Conservation (phyloP, 768 basidiomycete species). For the Boletus barrowsii region DNA sequence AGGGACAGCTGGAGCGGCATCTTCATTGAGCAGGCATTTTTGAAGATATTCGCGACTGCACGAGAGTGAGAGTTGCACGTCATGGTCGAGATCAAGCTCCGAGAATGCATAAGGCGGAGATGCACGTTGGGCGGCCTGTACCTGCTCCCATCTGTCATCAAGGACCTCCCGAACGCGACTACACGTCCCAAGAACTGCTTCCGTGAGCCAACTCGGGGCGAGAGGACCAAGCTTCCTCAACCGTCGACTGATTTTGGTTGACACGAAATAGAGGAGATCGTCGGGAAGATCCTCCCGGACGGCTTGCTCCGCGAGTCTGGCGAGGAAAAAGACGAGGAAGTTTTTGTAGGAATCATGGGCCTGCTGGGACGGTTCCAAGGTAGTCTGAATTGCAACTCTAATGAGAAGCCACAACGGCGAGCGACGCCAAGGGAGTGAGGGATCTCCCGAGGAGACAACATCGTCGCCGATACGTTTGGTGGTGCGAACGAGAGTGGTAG, state of each 20-base stretch:
- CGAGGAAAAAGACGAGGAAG: slow-evolving; percentile 45
- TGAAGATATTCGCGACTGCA: slow-evolving; percentile 29
- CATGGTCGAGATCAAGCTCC: slow-evolving; percentile 25
- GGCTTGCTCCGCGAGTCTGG: slow-evolving; percentile 23
- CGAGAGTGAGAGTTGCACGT: slow-evolving; percentile 33
- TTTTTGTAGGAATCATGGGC: slow-evolving; percentile 38
- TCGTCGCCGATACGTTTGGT: slow-evolving; percentile 34
- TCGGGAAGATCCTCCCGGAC: slow-evolving; percentile 8
- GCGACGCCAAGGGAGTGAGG: slow-evolving; percentile 32
- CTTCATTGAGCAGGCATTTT: slow-evolving; percentile 6
- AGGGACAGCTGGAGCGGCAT: background rate
- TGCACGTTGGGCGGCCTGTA: slow-evolving; percentile 23
- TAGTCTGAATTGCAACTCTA: slow-evolving; percentile 33
- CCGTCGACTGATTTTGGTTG: slow-evolving; percentile 25
- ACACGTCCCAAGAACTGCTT: slow-evolving; percentile 34
- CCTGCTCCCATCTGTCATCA: slow-evolving; percentile 33
- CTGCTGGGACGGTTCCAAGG: slow-evolving; percentile 14
- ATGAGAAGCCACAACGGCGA: slow-evolving; percentile 38
- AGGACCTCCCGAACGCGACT: slow-evolving; percentile 38
- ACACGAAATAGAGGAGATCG: slow-evolving; percentile 31
- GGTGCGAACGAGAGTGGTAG: slow-evolving; percentile 16
- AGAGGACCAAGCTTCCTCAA: slow-evolving; percentile 21
- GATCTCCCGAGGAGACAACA: slow-evolving; percentile 14
- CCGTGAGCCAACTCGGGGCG: slow-evolving; percentile 34
- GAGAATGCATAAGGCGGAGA: slow-evolving; percentile 9